A percentile compares a stretch with the other conserved stretches of the same genome.
These are phyloP conservation scores for Lactarius akahatsu DNA, from an alignment of 768 basidiomycete species.

Conservation along the genomic window DNA sequence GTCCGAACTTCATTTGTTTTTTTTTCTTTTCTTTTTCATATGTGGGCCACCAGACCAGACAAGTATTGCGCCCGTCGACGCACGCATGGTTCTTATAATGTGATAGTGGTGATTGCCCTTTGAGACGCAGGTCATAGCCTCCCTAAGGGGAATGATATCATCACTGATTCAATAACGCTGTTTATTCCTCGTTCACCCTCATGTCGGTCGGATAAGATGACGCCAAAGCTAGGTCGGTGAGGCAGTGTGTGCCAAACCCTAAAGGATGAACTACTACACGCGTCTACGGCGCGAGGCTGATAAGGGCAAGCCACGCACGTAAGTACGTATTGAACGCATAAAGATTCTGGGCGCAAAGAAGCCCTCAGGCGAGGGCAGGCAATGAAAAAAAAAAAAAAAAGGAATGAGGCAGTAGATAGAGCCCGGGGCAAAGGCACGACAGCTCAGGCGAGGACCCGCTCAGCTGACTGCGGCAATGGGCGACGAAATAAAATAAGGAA, in stretches of 20 bases:
- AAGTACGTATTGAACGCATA: slow-evolving; percentile 22
- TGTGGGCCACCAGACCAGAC: not conserved
- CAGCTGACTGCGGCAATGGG: slow-evolving; percentile 25
- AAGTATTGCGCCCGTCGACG: not conserved
- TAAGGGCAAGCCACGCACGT: slow-evolving; percentile 17
- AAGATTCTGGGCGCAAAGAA: slow-evolving; percentile 27
- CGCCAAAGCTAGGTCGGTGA: not conserved
- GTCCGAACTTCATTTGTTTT: not conserved
- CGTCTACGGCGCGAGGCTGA: slow-evolving; percentile 22
- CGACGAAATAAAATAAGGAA: slow-evolving; percentile 17
- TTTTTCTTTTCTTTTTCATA: not conserved
- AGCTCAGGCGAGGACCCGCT: slow-evolving; percentile 21
- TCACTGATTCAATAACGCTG: slow-evolving; percentile 8
- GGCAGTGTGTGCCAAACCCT: slow-evolving; percentile 17
- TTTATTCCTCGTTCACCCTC: not conserved
- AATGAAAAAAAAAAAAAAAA: slow-evolving; percentile 13
- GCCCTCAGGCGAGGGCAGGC: slow-evolving; percentile 7
- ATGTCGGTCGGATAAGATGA: slow-evolving; percentile 16
- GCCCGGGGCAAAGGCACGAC: slow-evolving; percentile 16
- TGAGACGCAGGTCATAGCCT: not conserved
- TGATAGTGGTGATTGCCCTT: not conserved
- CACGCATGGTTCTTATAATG: not conserved
- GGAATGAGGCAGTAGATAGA: slow-evolving; percentile 25
- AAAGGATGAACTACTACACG: slow-evolving; percentile 15
- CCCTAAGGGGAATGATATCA: slow-evolving; percentile 24